Percentiles rank a stretch among this genome's conserved stretches.
Evolutionary conservation across 1,139 yeast species (phyloP).

Genomic region (Blastobotrys serpentis): DNA sequence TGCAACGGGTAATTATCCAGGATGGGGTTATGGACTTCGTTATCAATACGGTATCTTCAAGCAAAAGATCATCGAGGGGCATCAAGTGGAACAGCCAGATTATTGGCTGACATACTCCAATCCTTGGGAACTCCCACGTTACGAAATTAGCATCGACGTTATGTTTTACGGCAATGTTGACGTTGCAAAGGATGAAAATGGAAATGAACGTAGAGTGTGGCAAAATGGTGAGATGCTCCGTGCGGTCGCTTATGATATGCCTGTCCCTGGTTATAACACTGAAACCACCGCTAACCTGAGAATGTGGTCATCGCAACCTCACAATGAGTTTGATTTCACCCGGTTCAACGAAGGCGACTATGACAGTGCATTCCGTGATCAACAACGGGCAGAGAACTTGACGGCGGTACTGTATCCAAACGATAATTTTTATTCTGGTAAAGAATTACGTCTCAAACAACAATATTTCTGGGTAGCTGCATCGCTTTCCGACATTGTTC

Average conservation of each 20-base stretch:
- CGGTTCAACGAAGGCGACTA: constrained; percentile 94
- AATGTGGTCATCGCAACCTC: constrained; percentile 88
- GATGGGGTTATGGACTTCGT: constrained; percentile 95
- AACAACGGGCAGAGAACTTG: constrained; percentile 86
- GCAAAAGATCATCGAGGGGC: constrained; percentile 87
- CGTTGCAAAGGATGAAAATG: constrained; percentile 53
- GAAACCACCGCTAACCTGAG: constrained; percentile 84
- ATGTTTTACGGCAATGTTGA: constrained; percentile 86
- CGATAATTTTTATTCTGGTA: constrained; percentile 88
- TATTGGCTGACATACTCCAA: constrained; percentile 86
- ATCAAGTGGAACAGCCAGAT: constrained; percentile 92
- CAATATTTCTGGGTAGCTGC: constrained; percentile 98
- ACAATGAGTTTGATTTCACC: constrained; percentile 86
- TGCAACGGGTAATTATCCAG: constrained; percentile 82
- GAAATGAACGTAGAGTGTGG: constrained; percentile 65
- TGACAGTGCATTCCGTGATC: constrained; percentile 76
- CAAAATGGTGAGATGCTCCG: constrained; percentile 84
- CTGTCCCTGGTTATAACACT: constrained; percentile 88
- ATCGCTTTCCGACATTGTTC: constrained; percentile 83
- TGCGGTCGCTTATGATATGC: constrained; percentile 92
- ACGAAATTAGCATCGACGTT: constrained; percentile 88
- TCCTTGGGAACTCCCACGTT: constrained; percentile 90
- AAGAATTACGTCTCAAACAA: constrained; percentile 88
- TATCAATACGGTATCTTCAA: constrained; percentile 93
- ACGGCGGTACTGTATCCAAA: constrained; percentile 91